A percentile compares a stretch with the other conserved stretches of the same genome.
Evolutionary conservation across 1,284 basidiomycete genomes (phyloP).

Genomic region (Rhodotorula sp.): DNA sequence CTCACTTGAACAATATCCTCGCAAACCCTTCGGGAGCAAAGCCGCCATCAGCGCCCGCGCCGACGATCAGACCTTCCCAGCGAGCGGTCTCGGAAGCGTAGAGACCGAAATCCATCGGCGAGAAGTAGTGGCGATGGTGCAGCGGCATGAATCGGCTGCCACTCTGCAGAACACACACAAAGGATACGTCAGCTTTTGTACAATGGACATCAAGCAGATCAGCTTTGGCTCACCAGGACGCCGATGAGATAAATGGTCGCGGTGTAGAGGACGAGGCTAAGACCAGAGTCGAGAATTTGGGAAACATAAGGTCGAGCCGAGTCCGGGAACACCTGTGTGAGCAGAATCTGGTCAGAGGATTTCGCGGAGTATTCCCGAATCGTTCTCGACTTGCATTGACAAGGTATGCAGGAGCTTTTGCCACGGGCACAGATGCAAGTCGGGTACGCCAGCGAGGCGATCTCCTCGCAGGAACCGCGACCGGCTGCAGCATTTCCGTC

Average conservation of each 20-base stretch:
- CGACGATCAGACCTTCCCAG: slow-evolving; percentile 13
- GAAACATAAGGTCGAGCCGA: slow-evolving; percentile 31
- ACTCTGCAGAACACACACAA: neutral
- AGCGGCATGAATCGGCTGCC: slow-evolving; percentile 16
- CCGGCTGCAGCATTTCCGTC: neutral
- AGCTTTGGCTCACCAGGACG: slow-evolving; percentile 21
- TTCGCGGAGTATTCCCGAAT: too few relatives aligned
- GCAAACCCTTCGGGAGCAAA: slow-evolving; percentile 25
- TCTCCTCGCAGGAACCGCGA: neutral
- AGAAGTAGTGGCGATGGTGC: slow-evolving; percentile 18
- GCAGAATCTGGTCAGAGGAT: neutral
- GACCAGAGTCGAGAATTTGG: slow-evolving; percentile 33
- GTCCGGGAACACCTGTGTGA: slow-evolving; percentile 28
- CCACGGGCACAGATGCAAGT: slow-evolving; percentile 5
- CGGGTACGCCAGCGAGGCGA: slow-evolving; percentile 15
- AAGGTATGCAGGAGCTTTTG: slow-evolving; percentile 24
- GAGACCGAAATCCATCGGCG: slow-evolving; percentile 6
- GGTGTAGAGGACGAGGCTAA: slow-evolving; percentile 37
- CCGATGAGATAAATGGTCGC: slow-evolving; percentile 37
- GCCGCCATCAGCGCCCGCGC: slow-evolving; percentile 3
- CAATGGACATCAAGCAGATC: too few relatives aligned
- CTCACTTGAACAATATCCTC: slow-evolving; percentile 23
- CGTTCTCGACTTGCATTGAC: slow-evolving; percentile 20
- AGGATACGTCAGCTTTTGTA: neutral
- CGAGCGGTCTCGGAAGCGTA: slow-evolving; percentile 6